A percentile compares a stretch with the other conserved stretches of the same genome.
Evolutionary conservation across 257 asterid genomes (phyloP).

Genomic region (Penstemon newberryi): DNA sequence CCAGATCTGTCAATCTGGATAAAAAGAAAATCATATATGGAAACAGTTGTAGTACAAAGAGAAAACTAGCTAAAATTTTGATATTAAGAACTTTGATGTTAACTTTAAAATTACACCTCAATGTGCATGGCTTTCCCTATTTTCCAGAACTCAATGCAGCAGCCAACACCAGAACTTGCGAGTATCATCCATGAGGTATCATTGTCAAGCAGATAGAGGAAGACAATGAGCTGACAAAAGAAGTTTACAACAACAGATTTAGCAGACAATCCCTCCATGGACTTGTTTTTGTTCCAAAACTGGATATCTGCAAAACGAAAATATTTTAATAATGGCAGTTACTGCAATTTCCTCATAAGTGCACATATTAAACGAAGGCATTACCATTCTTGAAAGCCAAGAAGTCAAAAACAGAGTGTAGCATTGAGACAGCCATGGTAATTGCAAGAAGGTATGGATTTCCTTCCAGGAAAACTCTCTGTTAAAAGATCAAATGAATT

Average conservation of each 20-base stretch:
- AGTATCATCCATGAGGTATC: conserved; percentile 99
- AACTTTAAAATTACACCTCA: conserved; percentile 55
- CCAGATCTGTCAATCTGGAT: conserved; percentile 90
- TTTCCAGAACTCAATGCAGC: conserved; percentile 99
- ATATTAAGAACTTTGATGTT: conserved; percentile 4
- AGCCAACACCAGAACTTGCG: conserved; percentile 96
- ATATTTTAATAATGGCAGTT: conserved; percentile 15
- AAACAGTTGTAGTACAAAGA: conserved; percentile 1
- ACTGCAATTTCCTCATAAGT: conserved; percentile 15
- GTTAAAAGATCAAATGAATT: conserved; percentile 33
- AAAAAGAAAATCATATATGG: conserved; percentile 10
- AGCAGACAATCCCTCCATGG: conserved; percentile 98
- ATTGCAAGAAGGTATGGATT: conserved; percentile 85
- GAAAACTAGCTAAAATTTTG: background rate
- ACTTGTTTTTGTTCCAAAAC: conserved; percentile 98
- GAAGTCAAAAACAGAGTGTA: conserved; percentile 92
- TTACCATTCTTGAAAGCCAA: conserved; percentile 97
- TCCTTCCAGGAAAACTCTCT: conserved; percentile 98
- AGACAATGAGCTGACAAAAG: conserved; percentile 80
- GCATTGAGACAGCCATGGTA: conserved; percentile 84
- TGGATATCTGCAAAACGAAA: conserved; percentile 70
- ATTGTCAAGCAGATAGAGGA: conserved; percentile 94
- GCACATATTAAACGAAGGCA: background rate
- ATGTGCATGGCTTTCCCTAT: conserved; percentile 99
- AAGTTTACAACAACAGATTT: conserved; percentile 91